A percentile compares a stretch with the other conserved stretches of the same genome.
These are phyloP conservation scores for Anethum foeniculum DNA, from an alignment of 140 eudicot genomes.

Conservation along the genomic window DNA sequence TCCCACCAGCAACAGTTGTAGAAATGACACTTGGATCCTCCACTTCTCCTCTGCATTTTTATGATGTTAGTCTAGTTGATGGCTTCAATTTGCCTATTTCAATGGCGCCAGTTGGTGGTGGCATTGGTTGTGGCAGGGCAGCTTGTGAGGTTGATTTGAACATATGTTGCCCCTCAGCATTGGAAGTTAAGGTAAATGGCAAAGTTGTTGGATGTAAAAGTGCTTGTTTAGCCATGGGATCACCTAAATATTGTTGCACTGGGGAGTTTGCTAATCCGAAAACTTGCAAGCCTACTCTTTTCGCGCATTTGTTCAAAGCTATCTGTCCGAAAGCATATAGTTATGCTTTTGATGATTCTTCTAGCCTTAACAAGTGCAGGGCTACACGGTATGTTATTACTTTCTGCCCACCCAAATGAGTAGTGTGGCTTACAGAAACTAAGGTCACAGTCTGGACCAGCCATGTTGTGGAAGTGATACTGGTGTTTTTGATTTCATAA, in stretches of 20 bases:
- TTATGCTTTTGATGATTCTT: slow-evolving; percentile 65
- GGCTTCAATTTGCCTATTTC: slow-evolving; percentile 77
- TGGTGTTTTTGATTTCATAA: not conserved
- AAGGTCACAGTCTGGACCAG: not conserved
- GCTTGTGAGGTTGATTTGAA: slow-evolving; percentile 77
- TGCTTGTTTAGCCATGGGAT: slow-evolving; percentile 62
- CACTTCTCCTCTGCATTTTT: slow-evolving; percentile 58
- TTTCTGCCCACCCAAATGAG: slow-evolving; percentile 78
- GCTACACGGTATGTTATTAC: slow-evolving; percentile 70
- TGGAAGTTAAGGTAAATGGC: slow-evolving; percentile 41
- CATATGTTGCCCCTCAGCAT: slow-evolving; percentile 41
- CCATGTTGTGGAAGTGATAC: not conserved
- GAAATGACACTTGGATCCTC: slow-evolving; percentile 79
- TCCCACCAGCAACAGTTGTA: slow-evolving; percentile 75
- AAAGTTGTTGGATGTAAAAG: slow-evolving; percentile 79
- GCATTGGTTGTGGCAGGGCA: slow-evolving; percentile 65
- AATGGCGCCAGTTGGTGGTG: slow-evolving; percentile 58
- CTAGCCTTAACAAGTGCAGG: slow-evolving; percentile 66
- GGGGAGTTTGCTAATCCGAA: slow-evolving; percentile 50
- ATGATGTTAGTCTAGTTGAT: slow-evolving; percentile 74
- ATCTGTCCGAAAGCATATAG: slow-evolving; percentile 84
- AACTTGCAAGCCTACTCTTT: slow-evolving; percentile 55
- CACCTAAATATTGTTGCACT: slow-evolving; percentile 62
- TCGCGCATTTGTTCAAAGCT: slow-evolving; percentile 55
- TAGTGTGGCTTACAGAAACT: not conserved